phyloP scores from a whole-genome alignment of 495 filamentous ascomycete species.

The Hypoxylon subgilvum region DNA sequence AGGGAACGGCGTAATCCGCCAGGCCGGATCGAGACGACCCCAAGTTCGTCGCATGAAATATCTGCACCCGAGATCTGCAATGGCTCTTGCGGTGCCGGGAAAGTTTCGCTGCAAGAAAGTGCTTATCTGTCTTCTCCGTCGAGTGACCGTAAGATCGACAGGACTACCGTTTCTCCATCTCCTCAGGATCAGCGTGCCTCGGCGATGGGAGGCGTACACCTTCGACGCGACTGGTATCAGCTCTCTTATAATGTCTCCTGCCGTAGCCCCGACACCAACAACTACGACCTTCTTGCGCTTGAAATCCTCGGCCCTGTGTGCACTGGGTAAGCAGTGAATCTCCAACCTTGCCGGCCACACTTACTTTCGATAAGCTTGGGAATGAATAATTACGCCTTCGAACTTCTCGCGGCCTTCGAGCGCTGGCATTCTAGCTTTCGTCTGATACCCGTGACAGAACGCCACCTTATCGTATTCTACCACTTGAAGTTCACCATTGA shows the following conservation, averaged over 20 bases:
- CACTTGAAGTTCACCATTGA: slow-evolving; percentile 25
- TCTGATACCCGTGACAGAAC: slow-evolving; percentile 44
- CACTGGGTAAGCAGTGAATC: not conserved
- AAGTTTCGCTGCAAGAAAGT: slow-evolving; percentile 25
- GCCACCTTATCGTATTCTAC: slow-evolving; percentile 41
- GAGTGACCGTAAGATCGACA: slow-evolving; percentile 30
- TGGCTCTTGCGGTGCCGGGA: slow-evolving; percentile 10
- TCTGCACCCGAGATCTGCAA: slow-evolving; percentile 22
- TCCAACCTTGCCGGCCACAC: too few relatives aligned
- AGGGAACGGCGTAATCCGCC: slow-evolving; percentile 40
- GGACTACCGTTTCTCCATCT: slow-evolving; percentile 34
- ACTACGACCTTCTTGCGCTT: slow-evolving; percentile 39
- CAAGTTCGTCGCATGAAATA: slow-evolving; percentile 17
- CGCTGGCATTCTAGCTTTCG: slow-evolving; percentile 34
- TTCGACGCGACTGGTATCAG: slow-evolving; percentile 37
- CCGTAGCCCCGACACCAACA: slow-evolving; percentile 36
- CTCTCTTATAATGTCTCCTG: slow-evolving; percentile 40
- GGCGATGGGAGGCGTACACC: slow-evolving; percentile 43
- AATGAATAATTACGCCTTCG: slow-evolving; percentile 39
- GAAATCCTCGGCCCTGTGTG: slow-evolving; percentile 26
- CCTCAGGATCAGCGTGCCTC: slow-evolving; percentile 36
- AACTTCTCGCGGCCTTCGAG: slow-evolving; percentile 38
- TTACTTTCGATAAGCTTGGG: slow-evolving; percentile 33
- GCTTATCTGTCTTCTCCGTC: slow-evolving; percentile 30
- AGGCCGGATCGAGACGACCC: slow-evolving; percentile 38